A percentile compares a stretch with the other conserved stretches of the same genome.
Evolutionary conservation across 2,329 filamentous ascomycete genomes (phyloP).

Genomic region (Ophiostoma triangulosporum): DNA sequence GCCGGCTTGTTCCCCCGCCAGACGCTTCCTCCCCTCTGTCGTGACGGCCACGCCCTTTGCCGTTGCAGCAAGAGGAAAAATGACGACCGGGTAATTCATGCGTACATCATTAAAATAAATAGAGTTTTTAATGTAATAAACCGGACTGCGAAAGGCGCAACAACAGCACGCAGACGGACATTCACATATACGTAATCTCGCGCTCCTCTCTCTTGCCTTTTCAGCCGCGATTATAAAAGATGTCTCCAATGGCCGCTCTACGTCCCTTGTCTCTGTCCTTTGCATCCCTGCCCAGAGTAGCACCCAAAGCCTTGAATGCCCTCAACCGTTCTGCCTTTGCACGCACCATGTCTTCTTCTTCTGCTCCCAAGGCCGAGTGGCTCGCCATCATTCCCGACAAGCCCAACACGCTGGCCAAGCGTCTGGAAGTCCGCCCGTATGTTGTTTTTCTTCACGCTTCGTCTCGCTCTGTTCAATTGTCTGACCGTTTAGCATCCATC

Average conservation of each 20-base stretch:
- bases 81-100: no score
- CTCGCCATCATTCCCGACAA: conserved; percentile 57
- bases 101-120: no score
- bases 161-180: neutral
- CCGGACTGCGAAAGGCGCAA: neutral
- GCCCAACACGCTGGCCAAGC: conserved; percentile 44
- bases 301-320: neutral
- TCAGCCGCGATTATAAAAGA: neutral
- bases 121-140: no score
- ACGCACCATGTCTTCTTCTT: conserved; percentile 19
- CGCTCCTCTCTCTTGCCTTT: neutral
- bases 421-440: conserved; percentile 46
- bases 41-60: neutral
- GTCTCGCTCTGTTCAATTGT: neutral
- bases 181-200: neutral
- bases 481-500: conserved; percentile 30
- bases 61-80: neutral
- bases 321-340: neutral
- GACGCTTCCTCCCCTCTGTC: neutral
- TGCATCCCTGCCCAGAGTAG: neutral
- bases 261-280: neutral
- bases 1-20: neutral
- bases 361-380: conserved; percentile 40
- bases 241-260: neutral
- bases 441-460: conserved; percentile 16